Conservation (phyloP, 2,329 filamentous ascomycete species). For the Cordyceps militaris region DNA sequence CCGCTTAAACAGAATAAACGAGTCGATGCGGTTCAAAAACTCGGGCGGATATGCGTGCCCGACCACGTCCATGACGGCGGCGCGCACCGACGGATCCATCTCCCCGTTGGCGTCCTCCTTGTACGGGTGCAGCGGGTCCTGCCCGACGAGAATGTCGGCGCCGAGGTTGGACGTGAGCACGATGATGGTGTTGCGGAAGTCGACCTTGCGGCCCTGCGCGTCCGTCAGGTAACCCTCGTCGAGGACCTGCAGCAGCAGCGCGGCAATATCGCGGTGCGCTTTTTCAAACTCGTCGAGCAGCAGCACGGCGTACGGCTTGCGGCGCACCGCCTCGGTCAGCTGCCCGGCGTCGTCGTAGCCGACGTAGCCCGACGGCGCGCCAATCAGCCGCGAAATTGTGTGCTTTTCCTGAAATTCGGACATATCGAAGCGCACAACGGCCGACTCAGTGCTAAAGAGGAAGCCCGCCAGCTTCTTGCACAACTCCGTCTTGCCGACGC, state of each 20-base stretch:
- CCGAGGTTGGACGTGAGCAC: constrained; percentile 94
- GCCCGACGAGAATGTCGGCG: constrained; percentile 79
- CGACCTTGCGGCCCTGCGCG: constrained; percentile 90
- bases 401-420: constrained; percentile 97
- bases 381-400: constrained; percentile 87
- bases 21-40: constrained; percentile 93
- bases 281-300: constrained; percentile 98
- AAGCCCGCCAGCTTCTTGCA: constrained; percentile 94
- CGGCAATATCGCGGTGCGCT: constrained; percentile 89
- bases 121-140: constrained; percentile 57
- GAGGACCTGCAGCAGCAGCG: constrained; percentile 84
- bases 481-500: constrained; percentile 93
- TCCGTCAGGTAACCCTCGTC: constrained; percentile 96
- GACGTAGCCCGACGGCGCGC: constrained; percentile 87
- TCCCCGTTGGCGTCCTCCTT: constrained; percentile 57
- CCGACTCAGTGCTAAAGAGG: constrained; percentile 84
- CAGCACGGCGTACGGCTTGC: constrained; percentile 91
- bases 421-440: constrained; percentile 95
- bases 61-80: constrained; percentile 84
- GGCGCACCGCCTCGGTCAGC: constrained; percentile 86
- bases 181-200: constrained; percentile 94
- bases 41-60: constrained; percentile 71
- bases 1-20: constrained; percentile 93
- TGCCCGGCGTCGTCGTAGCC: constrained; percentile 97
- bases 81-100: constrained; percentile 65